Evolutionary conservation across 768 basidiomycete species (phyloP).

Genomic region (Cyathus striatus): DNA sequence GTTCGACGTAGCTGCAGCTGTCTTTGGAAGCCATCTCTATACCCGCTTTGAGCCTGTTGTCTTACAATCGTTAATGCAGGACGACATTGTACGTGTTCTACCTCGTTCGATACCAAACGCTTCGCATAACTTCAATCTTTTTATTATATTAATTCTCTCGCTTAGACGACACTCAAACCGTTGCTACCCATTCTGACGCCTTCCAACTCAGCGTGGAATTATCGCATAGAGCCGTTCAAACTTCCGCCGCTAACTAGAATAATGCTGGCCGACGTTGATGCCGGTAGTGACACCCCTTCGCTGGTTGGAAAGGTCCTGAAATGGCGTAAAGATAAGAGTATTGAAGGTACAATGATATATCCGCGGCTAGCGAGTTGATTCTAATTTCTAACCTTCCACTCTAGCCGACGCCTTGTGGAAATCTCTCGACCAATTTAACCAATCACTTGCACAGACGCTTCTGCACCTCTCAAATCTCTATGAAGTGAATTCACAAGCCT

Average conservation of each 20-base stretch:
- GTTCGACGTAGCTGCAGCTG: slow-evolving; percentile 92
- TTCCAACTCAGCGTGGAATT: slow-evolving; percentile 70
- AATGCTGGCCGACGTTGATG: slow-evolving; percentile 93
- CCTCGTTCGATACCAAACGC: no score
- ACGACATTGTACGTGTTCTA: slow-evolving; percentile 36
- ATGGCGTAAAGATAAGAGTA: slow-evolving; percentile 71
- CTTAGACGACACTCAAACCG: background rate
- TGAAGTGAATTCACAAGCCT: slow-evolving; percentile 40
- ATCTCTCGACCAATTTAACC: slow-evolving; percentile 57
- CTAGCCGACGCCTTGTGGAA: slow-evolving; percentile 65
- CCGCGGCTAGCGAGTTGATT: background rate
- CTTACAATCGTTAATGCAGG: slow-evolving; percentile 59
- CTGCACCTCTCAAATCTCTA: slow-evolving; percentile 45
- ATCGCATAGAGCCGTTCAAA: slow-evolving; percentile 60
- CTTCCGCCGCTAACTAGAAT: slow-evolving; percentile 83
- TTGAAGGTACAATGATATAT: slow-evolving; percentile 37
- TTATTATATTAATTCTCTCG: background rate
- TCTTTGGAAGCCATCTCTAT: slow-evolving; percentile 93
- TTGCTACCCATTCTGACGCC: slow-evolving; percentile 50
- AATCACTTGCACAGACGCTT: slow-evolving; percentile 49
- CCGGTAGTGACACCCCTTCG: slow-evolving; percentile 93
- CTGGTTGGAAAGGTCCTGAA: slow-evolving; percentile 87
- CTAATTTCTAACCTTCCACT: background rate
- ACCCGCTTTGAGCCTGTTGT: slow-evolving; percentile 78
- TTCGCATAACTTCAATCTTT: background rate